These are phyloP conservation scores for Lycium barbarum DNA, from an alignment of 257 asterid species.

Conservation along the genomic window DNA sequence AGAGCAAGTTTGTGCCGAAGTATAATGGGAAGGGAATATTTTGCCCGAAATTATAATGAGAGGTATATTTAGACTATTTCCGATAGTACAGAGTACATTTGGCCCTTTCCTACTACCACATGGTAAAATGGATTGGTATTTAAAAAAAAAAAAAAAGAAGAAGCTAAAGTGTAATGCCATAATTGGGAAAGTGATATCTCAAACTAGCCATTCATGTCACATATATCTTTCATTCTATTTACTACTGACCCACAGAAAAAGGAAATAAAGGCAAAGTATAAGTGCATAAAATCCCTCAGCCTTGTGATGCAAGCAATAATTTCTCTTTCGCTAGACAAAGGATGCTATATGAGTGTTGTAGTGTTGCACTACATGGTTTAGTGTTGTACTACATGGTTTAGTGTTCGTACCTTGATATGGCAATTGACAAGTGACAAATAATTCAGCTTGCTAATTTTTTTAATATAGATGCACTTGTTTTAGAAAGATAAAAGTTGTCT, in stretches of 20 bases:
- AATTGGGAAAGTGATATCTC: neutral
- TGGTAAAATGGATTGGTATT: neutral
- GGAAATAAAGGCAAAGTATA: neutral
- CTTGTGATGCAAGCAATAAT: neutral
- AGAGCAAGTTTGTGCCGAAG: too few relatives aligned
- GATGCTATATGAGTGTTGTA: neutral
- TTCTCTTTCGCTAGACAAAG: neutral
- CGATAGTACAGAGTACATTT: too few relatives aligned
- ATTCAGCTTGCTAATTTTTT: neutral
- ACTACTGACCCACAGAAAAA: neutral
- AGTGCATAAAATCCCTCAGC: neutral
- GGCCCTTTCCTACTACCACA: neutral
- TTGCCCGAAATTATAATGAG: too few relatives aligned
- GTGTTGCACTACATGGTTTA: neutral
- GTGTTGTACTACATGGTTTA: neutral
- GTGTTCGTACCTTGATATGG: neutral
- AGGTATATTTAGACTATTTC: too few relatives aligned
- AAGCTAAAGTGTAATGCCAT: neutral
- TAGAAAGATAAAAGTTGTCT: neutral
- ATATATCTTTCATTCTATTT: neutral
- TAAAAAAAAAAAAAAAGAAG: too few relatives aligned
- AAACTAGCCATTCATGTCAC: slow-evolving; percentile 17
- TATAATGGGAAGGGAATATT: too few relatives aligned
- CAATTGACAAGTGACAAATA: neutral
- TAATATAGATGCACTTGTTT: neutral